A percentile compares a stretch with the other conserved stretches of the same genome.
phyloP scores from a whole-genome alignment of 768 basidiomycete species.

The Phaeotremella skinneri region DNA sequence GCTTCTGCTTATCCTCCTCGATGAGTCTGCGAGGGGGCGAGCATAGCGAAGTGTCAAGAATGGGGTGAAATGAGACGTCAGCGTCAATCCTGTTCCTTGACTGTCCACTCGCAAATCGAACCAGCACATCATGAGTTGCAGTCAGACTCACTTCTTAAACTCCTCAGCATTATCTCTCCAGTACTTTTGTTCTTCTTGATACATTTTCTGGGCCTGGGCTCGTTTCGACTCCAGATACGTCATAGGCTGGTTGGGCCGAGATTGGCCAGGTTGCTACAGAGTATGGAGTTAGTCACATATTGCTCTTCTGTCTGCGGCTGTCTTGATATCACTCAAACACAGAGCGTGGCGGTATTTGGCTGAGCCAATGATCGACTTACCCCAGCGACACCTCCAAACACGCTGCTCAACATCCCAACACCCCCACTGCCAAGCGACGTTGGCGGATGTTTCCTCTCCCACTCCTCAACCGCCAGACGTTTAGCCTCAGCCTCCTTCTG shows the following conservation, averaged over 20 bases:
- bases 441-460: constrained; percentile 60
- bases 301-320: too few species aligned
- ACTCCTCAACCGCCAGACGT: constrained; percentile 71
- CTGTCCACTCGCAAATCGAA: background rate
- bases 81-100: too few species aligned
- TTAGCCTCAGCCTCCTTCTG: constrained; percentile 83
- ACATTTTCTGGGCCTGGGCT: constrained; percentile 47
- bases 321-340: too few species aligned
- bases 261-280: constrained; percentile 30
- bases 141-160: constrained; percentile 46
- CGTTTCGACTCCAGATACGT: constrained; percentile 52
- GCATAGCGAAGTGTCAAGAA: background rate
- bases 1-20: constrained; percentile 51
- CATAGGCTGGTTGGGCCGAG: constrained; percentile 46
- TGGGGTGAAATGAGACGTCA: too few species aligned
- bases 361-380: constrained; percentile 24
- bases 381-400: constrained; percentile 46
- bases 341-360: too few species aligned
- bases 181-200: constrained; percentile 51
- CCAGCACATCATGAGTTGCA: background rate
- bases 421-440: constrained; percentile 25
- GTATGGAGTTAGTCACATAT: constrained; percentile 2
- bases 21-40: constrained; percentile 37
- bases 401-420: constrained; percentile 35
- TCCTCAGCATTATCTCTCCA: constrained; percentile 50